Conservation (phyloP, 768 basidiomycete species). For the Lactarius pseudohatsudake region DNA sequence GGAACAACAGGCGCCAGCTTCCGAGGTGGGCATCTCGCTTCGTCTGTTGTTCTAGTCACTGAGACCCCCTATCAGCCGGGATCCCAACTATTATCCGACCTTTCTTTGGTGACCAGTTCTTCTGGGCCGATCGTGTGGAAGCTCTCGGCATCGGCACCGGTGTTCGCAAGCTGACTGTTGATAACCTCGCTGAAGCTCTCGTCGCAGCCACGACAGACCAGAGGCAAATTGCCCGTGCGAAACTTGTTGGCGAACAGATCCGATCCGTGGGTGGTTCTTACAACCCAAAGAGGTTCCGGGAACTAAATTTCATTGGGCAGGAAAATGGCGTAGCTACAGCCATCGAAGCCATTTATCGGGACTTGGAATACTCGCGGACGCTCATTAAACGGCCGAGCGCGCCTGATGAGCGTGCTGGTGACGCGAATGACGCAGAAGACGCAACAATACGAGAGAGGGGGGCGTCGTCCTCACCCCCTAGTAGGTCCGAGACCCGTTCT, state of each 20-base stretch:
- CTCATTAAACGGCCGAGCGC: slow-evolving; percentile 62
- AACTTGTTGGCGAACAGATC: slow-evolving; percentile 82
- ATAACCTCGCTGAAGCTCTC: slow-evolving; percentile 76
- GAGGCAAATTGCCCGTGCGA: slow-evolving; percentile 88
- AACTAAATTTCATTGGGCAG: slow-evolving; percentile 40
- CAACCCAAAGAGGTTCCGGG: background rate
- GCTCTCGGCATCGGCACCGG: slow-evolving; percentile 88
- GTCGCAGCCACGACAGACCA: slow-evolving; percentile 78
- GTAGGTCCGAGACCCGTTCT: slow-evolving; percentile 28
- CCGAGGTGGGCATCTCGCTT: slow-evolving; percentile 54
- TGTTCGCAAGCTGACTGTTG: slow-evolving; percentile 84
- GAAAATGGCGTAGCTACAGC: slow-evolving; percentile 95
- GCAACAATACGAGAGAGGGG: slow-evolving; percentile 36
- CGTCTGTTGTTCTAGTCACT: slow-evolving; percentile 2
- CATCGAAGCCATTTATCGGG: slow-evolving; percentile 93
- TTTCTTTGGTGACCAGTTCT: slow-evolving; percentile 97
- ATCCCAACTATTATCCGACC: slow-evolving; percentile 95
- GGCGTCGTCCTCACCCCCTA: slow-evolving; percentile 25
- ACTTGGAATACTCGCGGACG: slow-evolving; percentile 90
- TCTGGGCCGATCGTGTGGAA: slow-evolving; percentile 98
- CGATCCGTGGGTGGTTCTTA: slow-evolving; percentile 54
- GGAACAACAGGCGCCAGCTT: slow-evolving; percentile 95
- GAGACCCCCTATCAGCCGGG: slow-evolving; percentile 53
- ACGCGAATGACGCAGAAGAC: slow-evolving; percentile 38
- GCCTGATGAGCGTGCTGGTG: slow-evolving; percentile 28